Conservation (phyloP, 2,329 filamentous ascomycete species). For the Monilinia fructigena region DNA sequence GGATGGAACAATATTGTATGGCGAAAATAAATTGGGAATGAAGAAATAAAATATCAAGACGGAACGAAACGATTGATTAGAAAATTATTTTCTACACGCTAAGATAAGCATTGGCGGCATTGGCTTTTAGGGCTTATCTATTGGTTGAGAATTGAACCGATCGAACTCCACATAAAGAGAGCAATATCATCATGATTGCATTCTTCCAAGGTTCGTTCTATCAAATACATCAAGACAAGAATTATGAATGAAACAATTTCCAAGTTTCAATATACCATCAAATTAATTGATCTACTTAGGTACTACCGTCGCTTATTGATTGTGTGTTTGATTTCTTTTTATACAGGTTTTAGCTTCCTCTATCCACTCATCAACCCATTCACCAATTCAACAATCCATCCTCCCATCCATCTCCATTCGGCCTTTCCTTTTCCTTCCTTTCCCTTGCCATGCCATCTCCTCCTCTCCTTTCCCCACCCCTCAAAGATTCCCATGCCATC, state of each 20-base stretch:
- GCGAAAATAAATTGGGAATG: no score
- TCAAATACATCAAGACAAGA: no score
- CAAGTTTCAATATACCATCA: background rate
- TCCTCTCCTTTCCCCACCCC: background rate
- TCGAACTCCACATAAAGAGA: no score
- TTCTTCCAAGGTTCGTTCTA: no score
- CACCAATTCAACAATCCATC: background rate
- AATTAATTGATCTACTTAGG: slow-evolving; percentile 7
- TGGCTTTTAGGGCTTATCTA: slow-evolving; percentile 8
- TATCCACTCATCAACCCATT: background rate
- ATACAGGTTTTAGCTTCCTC: background rate
- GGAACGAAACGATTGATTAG: background rate
- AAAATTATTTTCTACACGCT: slow-evolving; percentile 21
- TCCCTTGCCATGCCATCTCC: background rate
- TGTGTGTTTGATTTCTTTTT: slow-evolving; percentile 17
- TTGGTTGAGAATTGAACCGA: background rate
- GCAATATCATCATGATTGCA: no score
- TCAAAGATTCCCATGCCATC: background rate
- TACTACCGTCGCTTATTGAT: background rate
- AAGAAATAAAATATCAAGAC: no score
- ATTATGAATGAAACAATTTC: no score
- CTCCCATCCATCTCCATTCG: background rate
- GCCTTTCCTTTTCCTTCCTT: background rate
- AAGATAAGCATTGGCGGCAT: slow-evolving; percentile 1
- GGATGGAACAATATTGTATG: background rate